Percentiles rank a stretch among this genome's conserved stretches.
phyloP scores from a whole-genome alignment of 106 monocot genomes.

The Dendrobium catenatum region DNA sequence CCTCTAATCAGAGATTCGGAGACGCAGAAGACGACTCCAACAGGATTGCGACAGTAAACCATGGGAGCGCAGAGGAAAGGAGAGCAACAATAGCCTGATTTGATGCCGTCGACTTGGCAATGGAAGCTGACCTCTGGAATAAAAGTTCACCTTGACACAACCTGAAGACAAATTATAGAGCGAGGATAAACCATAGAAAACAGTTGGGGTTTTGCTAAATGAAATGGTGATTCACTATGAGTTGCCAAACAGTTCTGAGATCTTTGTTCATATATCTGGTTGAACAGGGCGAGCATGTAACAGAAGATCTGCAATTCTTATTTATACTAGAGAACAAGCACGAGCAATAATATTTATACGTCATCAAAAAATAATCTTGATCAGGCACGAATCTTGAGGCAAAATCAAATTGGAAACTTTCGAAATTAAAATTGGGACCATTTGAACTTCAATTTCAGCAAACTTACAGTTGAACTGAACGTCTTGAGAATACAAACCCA shows the following conservation, averaged over 20 bases:
- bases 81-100: conserved; percentile 21
- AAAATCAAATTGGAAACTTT: too few relatives aligned
- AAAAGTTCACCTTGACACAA: conserved; percentile 20
- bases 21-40: background rate
- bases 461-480: too few relatives aligned
- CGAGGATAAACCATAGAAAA: conserved; percentile 19
- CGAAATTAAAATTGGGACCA: too few relatives aligned
- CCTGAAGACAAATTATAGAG: background rate
- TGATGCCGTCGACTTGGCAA: conserved; percentile 19
- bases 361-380: too few relatives aligned
- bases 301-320: conserved; percentile 77
- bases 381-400: too few relatives aligned
- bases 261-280: conserved; percentile 92
- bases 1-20: background rate
- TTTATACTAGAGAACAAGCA: conserved; percentile 57
- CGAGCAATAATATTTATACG: conserved; percentile 27
- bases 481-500: too few relatives aligned
- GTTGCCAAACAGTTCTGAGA: conserved; percentile 73
- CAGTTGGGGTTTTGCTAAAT: conserved; percentile 26
- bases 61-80: conserved; percentile 12
- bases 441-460: too few relatives aligned
- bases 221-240: conserved; percentile 78
- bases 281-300: conserved; percentile 95
- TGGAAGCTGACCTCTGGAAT: conserved; percentile 31
- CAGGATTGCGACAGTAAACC: background rate